phyloP scores from a whole-genome alignment of 2,329 filamentous ascomycete species.

The Huntiella abstrusa region DNA sequence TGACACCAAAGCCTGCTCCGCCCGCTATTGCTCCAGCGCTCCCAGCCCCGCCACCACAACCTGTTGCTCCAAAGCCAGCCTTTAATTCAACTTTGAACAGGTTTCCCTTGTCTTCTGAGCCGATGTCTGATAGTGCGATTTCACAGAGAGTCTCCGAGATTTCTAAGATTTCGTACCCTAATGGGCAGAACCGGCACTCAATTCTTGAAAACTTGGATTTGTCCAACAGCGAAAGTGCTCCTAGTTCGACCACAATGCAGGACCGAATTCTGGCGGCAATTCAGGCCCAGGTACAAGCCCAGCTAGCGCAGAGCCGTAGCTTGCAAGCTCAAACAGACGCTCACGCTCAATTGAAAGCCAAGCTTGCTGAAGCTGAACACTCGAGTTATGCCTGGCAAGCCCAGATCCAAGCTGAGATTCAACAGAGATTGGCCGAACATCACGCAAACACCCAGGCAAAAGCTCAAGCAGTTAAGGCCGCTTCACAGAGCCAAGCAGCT shows the following conservation, averaged over 20 bases:
- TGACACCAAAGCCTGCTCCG: neutral
- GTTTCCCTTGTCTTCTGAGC: slow-evolving; percentile 4
- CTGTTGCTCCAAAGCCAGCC: neutral
- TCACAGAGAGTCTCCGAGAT: slow-evolving; percentile 8
- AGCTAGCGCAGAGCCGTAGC: slow-evolving; percentile 14
- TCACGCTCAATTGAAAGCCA: slow-evolving; percentile 8
- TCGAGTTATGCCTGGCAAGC: slow-evolving; percentile 6
- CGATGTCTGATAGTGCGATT: slow-evolving; percentile 10
- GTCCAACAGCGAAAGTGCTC: slow-evolving; percentile 1
- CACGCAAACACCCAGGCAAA: slow-evolving; percentile 9
- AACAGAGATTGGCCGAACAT: slow-evolving; percentile 8
- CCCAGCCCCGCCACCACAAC: neutral
- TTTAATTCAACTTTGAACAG: neutral
- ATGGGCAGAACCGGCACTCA: slow-evolving; percentile 13
- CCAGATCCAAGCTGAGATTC: slow-evolving; percentile 8
- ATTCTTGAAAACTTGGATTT: slow-evolving; percentile 11
- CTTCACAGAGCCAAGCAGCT: slow-evolving; percentile 12
- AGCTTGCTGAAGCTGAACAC: slow-evolving; percentile 9
- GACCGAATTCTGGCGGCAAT: slow-evolving; percentile 10
- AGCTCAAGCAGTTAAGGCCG: slow-evolving; percentile 11
- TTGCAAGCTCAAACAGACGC: slow-evolving; percentile 6
- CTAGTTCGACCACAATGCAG: slow-evolving; percentile 8
- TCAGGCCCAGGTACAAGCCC: slow-evolving; percentile 21
- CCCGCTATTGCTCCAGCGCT: neutral
- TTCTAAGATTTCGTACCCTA: slow-evolving; percentile 13